Base-by-base conservation (phyloP, 768 basidiomycete species). In the Russula lepida region DNA sequence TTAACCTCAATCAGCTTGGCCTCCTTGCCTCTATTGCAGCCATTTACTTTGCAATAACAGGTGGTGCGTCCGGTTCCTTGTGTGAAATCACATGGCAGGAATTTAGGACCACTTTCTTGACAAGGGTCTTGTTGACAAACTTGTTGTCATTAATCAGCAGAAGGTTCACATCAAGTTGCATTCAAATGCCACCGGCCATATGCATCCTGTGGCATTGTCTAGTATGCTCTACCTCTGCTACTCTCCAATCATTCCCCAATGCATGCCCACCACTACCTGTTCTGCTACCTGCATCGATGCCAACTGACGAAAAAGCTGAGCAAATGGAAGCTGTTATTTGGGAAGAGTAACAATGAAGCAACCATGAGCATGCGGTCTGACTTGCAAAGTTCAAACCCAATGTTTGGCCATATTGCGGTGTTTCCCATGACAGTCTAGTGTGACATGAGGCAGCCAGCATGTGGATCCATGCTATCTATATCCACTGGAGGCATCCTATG, bases 1-100 rank as follows among this genome's bases (percentile, higher is more conserved):
- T 85, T 66, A 81, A 78, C 59, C 70, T 74, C 37, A 79, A 78
- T 66, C 86, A 85, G 66, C 77, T 81, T 4, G 82, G 81, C 67
- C 68, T 88, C 58, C 76, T 85, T 55, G 80, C 82, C 28, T 78
- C 84, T 15, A 71, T 75, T 32, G 81, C 82, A 23, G 86, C 84
- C 68, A 79, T 87, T 67, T 76, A 87, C 15, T 89, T 86, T 67
- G 81, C 81, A 15, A 77, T 82, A 59, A 80, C 84, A 13, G 70
- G 71, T 30, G 77, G 76, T 41, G 72, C 76, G 0, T 75, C 80
- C 4, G 71, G 75, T 0, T 74, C 76, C 27, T 83, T 88, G 1
- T 84, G 89, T 61, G 97, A 99, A 75, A 98, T 99, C 67, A 99
- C 97, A 65, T 99, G 97, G 95, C 95, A 98, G 75, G 97, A 98